These are phyloP conservation scores for Mucor piriformis DNA, from an alignment of 371 early-diverging fungal species.

Conservation along the genomic window DNA sequence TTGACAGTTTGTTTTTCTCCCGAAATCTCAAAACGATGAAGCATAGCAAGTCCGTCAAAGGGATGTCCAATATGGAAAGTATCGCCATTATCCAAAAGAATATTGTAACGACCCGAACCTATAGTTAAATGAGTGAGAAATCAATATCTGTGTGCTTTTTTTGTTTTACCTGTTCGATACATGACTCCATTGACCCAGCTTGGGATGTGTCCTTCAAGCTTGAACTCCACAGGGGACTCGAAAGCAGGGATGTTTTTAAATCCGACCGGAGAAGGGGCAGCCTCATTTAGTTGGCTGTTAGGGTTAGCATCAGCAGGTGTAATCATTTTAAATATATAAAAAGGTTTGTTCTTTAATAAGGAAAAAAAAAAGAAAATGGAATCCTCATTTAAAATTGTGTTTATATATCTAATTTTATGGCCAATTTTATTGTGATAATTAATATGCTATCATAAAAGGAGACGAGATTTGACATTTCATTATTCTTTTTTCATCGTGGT, in stretches of 20 bases:
- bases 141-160: neutral
- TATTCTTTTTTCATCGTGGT: neutral
- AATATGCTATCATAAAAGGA: neutral
- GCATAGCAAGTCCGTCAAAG: conserved; percentile 66
- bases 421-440: neutral
- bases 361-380: neutral
- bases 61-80: conserved; percentile 61
- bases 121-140: neutral
- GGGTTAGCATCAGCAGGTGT: conserved; percentile 40
- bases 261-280: conserved; percentile 51
- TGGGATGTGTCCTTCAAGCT: conserved; percentile 56
- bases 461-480: conserved; percentile 5
- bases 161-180: conserved; percentile 53
- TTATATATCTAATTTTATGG: neutral
- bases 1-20: conserved; percentile 36
- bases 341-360: neutral
- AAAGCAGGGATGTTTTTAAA: conserved; percentile 56
- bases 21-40: conserved; percentile 50
- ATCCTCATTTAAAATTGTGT: neutral
- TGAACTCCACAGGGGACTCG: conserved; percentile 38
- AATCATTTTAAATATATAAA: conserved; percentile 24
- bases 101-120: conserved; percentile 53
- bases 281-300: conserved; percentile 18
- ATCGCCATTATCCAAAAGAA: conserved; percentile 49
- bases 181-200: conserved; percentile 62